Evolutionary conservation across 352 stramenopile genomes (phyloP), one percentile per base, ranked within the genome.

Genomic region (Globisporangium takayamanum): DNA sequence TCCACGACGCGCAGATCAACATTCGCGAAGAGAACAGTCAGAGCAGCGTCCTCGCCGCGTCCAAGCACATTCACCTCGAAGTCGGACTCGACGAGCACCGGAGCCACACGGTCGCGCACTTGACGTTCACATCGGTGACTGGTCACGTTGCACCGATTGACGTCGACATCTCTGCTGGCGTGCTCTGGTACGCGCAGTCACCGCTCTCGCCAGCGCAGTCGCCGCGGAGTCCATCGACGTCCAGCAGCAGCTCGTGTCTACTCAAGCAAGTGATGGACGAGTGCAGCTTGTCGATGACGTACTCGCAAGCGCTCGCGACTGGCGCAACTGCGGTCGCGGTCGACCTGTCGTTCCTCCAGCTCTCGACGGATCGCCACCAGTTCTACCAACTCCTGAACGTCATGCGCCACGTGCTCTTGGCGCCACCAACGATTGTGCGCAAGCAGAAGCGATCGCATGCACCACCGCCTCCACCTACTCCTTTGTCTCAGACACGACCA

Each of bases 301-400:
- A 91, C 57, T 82, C 64, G 1, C 74, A 90, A 49, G 62, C 65
- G 11, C 55, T 76, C 4, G 42, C 54, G 8, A 83, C 69, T 10
- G 68, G 69, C 8, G 68, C 75, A 3, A 90, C 74, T 0, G 69
- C 62, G 1, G 78, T 88, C 0, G 70, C 85, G 41, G 70, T 77
- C 5, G 78, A 91, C 48, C 61, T 94, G 50, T 90, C 82, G 0
- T 87, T 86, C 30, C 57, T 92, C 18, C 73, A 87, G 50, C 67
- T 92, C 4, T 87, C 79, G 1, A 86, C 80, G 0, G 84, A 94
- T 64, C 72, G 80, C 5, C 74, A 89, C 33, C 82, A 92, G 55
- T 94, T 94, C 53, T 92, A 88, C 55, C 84, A 94, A 59, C 72
- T 90, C 20, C 66, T 94, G 41, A 85, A 88, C 39, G 82, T 92